phyloP scores from a whole-genome alignment of 2,329 filamentous ascomycete genomes.

The Tolypocladium paradoxum region DNA sequence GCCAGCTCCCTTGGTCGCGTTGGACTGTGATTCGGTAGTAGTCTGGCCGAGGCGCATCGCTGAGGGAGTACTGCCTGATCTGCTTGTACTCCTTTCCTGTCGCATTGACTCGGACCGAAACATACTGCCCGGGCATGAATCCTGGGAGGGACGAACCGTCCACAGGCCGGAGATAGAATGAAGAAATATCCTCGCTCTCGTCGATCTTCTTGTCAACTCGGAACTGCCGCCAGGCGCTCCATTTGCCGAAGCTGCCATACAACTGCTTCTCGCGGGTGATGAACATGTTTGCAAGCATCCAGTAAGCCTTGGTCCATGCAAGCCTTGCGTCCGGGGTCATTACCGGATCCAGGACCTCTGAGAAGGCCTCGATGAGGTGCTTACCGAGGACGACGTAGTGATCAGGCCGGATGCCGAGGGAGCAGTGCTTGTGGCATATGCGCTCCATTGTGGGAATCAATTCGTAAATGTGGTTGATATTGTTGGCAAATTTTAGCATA shows the following conservation, averaged over 20 bases:
- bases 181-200: conserved; percentile 59
- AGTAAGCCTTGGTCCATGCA: conserved; percentile 64
- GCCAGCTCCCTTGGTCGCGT: conserved; percentile 43
- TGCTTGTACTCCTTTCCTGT: conserved; percentile 49
- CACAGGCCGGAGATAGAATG: conserved; percentile 57
- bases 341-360: conserved; percentile 50
- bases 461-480: conserved; percentile 54
- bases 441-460: conserved; percentile 42
- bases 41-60: conserved; percentile 48
- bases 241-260: conserved; percentile 49
- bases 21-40: conserved; percentile 65
- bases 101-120: conserved; percentile 50
- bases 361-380: conserved; percentile 58
- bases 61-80: conserved; percentile 62
- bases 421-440: conserved; percentile 63
- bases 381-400: conserved; percentile 63
- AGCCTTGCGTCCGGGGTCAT: conserved; percentile 54
- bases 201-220: conserved; percentile 51
- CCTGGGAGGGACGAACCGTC: conserved; percentile 49
- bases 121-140: conserved; percentile 63
- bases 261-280: conserved; percentile 54
- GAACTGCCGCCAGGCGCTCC: conserved; percentile 60
- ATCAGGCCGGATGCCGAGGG: conserved; percentile 54
- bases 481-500: conserved; percentile 59
- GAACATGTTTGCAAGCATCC: conserved; percentile 62